phyloP scores from a whole-genome alignment of 352 stramenopile species.

The Saprolegnia parasitica region DNA sequence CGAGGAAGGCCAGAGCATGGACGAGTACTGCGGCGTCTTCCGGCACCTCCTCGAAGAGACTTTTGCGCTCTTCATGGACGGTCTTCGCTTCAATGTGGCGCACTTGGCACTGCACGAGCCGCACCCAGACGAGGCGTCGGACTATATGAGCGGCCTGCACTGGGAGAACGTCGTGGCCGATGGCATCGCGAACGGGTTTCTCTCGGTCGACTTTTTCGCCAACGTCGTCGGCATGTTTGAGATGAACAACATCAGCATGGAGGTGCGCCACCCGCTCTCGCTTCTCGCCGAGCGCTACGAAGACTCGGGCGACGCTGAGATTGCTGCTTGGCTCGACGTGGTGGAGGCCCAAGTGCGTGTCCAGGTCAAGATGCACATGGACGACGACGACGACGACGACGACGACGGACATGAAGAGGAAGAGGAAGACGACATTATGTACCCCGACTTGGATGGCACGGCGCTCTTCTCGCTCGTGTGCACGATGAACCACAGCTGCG shows the following conservation, averaged over 20 bases:
- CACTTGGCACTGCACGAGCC: constrained; percentile 43
- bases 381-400: constrained; percentile 36
- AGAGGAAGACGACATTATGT: constrained; percentile 56
- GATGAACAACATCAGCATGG: constrained; percentile 96
- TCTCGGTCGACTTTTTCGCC: constrained; percentile 82
- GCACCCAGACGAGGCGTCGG: constrained; percentile 27
- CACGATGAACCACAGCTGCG: constrained; percentile 96
- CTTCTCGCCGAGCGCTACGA: constrained; percentile 43
- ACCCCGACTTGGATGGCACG: constrained; percentile 92
- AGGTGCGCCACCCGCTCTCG: constrained; percentile 82
- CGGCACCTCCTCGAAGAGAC: constrained; percentile 55
- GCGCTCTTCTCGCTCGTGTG: constrained; percentile 90
- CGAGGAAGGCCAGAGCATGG: constrained; percentile 56
- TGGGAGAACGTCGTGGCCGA: constrained; percentile 49
- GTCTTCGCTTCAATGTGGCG: constrained; percentile 51
- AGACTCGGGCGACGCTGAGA: constrained; percentile 43
- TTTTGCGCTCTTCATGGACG: constrained; percentile 45
- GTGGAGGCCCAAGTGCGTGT: constrained; percentile 47
- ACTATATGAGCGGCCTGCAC: constrained; percentile 34
- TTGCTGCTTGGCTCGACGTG: constrained; percentile 50
- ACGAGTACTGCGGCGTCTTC: constrained; percentile 64
- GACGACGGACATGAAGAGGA: constrained; percentile 47
- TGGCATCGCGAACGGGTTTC: constrained; percentile 38
- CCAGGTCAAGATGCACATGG: constrained; percentile 33
- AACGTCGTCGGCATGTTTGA: constrained; percentile 93